These are phyloP conservation scores for Pseudopithomyces maydicus DNA, from an alignment of 2,329 filamentous ascomycete species.

Conservation along the genomic window DNA sequence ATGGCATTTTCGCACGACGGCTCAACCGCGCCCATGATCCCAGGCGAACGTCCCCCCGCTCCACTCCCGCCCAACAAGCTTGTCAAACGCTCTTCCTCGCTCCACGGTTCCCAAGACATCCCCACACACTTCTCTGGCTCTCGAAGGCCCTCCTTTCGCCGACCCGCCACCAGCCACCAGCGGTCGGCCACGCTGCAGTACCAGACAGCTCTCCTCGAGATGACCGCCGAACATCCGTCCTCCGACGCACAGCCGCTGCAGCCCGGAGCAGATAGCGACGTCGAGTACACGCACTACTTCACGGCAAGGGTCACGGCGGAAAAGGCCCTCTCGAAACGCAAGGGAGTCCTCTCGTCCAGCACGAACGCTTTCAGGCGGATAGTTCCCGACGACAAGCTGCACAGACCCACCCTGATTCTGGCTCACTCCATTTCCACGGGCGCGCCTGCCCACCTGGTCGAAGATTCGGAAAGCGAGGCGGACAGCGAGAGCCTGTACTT, in stretches of 20 bases:
- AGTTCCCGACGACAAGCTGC: conserved; percentile 48
- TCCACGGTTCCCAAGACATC: conserved; percentile 53
- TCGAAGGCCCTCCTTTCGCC: conserved; percentile 68
- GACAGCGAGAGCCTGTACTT: conserved; percentile 46
- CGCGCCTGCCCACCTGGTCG: conserved; percentile 35
- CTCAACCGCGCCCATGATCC: conserved; percentile 68
- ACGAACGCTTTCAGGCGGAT: conserved; percentile 51
- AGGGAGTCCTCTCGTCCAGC: conserved; percentile 44
- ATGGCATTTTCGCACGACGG: conserved; percentile 52
- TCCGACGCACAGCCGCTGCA: conserved; percentile 23
- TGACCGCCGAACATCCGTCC: conserved; percentile 29
- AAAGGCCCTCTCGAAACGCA: conserved; percentile 47
- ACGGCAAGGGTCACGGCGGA: conserved; percentile 40
- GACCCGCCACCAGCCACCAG: conserved; percentile 80
- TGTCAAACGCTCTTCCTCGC: conserved; percentile 72
- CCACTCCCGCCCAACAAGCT: conserved; percentile 72
- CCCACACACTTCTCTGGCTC: conserved; percentile 59
- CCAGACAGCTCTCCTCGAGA: conserved; percentile 42
- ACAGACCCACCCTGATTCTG: conserved; percentile 56
- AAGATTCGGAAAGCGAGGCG: conserved; percentile 42
- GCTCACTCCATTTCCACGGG: conserved; percentile 46
- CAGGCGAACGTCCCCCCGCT: conserved; percentile 42
- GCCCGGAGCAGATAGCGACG: conserved; percentile 29
- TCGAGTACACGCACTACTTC: conserved; percentile 46
- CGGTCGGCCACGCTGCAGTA: conserved; percentile 73